Conservation (phyloP, 2,329 filamentous ascomycete genomes). For the Cadophora gregata region DNA sequence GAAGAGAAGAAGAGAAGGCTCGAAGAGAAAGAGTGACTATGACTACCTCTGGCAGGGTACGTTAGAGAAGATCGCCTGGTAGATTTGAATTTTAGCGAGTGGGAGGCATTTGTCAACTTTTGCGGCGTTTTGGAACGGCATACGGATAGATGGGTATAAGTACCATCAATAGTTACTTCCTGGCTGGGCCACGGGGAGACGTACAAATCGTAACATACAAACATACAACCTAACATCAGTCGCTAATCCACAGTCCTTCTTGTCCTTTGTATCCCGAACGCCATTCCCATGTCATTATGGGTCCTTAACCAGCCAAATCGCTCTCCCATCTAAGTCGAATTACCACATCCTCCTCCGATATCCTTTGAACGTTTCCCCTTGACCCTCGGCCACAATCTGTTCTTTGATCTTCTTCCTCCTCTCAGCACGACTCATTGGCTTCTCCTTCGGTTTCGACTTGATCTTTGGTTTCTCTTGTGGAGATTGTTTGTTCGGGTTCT, state of each 20-base stretch:
- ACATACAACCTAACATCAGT: constrained; percentile 21
- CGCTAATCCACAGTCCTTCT: background rate
- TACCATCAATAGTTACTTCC: constrained; percentile 15
- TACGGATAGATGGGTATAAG: constrained; percentile 2
- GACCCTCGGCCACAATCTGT: constrained; percentile 52
- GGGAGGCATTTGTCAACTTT: background rate
- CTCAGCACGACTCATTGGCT: constrained; percentile 40
- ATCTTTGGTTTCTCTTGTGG: constrained; percentile 52
- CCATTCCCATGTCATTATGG: background rate
- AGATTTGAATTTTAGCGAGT: constrained; percentile 17
- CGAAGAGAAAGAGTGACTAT: constrained; percentile 29
- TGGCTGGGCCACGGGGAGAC: constrained; percentile 28
- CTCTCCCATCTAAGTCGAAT: background rate
- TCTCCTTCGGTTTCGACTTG: constrained; percentile 33
- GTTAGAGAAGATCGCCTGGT: constrained; percentile 9
- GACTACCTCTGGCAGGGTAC: constrained; percentile 28
- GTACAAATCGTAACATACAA: constrained; percentile 26
- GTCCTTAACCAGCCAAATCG: background rate
- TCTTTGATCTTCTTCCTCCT: constrained; percentile 63
- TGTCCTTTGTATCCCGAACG: constrained; percentile 5
- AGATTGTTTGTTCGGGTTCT: constrained; percentile 51
- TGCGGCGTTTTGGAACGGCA: background rate
- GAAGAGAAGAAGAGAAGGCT: constrained; percentile 33
- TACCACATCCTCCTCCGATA: constrained; percentile 63
- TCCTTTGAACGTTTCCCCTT: constrained; percentile 50